A percentile compares a stretch with the other conserved stretches of the same genome.
phyloP scores from a whole-genome alignment of 2,329 filamentous ascomycete genomes.

The Neospermospora avenae region DNA sequence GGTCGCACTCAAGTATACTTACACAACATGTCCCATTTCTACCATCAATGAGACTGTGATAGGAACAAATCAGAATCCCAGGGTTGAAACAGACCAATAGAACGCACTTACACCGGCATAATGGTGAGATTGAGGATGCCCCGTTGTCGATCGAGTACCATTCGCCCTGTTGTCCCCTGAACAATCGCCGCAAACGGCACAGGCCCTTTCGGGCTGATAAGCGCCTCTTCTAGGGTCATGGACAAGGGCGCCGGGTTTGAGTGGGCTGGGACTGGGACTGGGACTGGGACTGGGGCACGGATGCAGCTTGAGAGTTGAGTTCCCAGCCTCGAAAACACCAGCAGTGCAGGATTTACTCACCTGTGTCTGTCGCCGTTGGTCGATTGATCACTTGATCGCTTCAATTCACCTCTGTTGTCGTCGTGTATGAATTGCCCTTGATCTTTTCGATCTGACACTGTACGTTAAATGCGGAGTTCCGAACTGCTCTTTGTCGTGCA shows the following conservation, averaged over 20 bases:
- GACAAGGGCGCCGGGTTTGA: background rate
- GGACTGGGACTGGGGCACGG: background rate
- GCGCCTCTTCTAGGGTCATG: background rate
- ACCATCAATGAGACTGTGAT: background rate
- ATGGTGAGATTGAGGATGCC: background rate
- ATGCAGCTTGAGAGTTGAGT: background rate
- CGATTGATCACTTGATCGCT: background rate
- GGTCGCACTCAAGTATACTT: too few species aligned
- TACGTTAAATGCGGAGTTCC: constrained; percentile 5
- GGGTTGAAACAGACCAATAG: background rate
- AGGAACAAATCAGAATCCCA: background rate
- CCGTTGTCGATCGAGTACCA: background rate
- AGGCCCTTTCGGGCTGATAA: background rate
- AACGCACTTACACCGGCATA: background rate
- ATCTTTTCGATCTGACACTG: constrained; percentile 21
- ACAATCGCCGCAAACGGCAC: background rate
- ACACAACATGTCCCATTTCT: too few species aligned
- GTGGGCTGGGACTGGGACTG: constrained; percentile 2
- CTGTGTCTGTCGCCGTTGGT: background rate
- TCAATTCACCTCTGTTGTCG: constrained; percentile 6
- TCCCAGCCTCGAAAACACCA: constrained; percentile 12
- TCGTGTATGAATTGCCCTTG: constrained; percentile 6
- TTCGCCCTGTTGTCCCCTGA: background rate
- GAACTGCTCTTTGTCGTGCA: constrained; percentile 1
- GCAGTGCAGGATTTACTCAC: background rate